phyloP scores from a whole-genome alignment of 129 eudicot species.

The Logfia minima region DNA sequence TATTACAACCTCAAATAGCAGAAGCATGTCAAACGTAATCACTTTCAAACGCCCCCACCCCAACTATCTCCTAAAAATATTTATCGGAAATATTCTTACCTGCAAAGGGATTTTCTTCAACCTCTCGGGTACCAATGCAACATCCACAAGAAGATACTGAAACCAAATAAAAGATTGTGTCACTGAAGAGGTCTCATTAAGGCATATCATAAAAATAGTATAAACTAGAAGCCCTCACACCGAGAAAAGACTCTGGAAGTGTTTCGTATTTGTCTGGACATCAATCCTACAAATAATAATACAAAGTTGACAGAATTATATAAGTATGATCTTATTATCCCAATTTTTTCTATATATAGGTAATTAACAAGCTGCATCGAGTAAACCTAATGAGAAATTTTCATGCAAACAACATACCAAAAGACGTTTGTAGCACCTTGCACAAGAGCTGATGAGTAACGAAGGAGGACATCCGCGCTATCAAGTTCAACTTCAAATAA shows the following conservation, averaged over 20 bases:
- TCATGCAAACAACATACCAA: slow-evolving; percentile 57
- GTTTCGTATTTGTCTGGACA: slow-evolving; percentile 84
- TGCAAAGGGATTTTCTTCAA: slow-evolving; percentile 75
- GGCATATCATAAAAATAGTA: neutral
- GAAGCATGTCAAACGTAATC: neutral
- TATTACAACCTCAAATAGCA: neutral
- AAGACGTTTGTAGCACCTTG: slow-evolving; percentile 95
- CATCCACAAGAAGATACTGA: slow-evolving; percentile 87
- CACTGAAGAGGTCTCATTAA: neutral
- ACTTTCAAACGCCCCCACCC: neutral
- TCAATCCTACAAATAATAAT: slow-evolving; percentile 64
- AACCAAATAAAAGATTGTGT: slow-evolving; percentile 20
- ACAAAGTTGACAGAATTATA: neutral
- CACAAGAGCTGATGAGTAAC: slow-evolving; percentile 92
- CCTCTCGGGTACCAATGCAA: slow-evolving; percentile 63
- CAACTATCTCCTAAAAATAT: neutral
- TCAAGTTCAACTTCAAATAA: slow-evolving; percentile 88
- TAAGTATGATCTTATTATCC: neutral
- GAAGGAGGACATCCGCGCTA: slow-evolving; percentile 80
- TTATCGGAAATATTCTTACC: slow-evolving; percentile 40
- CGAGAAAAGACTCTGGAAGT: slow-evolving; percentile 73
- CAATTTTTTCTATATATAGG: neutral
- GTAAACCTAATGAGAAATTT: neutral
- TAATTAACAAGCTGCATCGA: neutral
- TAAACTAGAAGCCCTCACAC: slow-evolving; percentile 43